Conservation (phyloP, 192 early-diverging fungal species). For the Backusella luteola region DNA sequence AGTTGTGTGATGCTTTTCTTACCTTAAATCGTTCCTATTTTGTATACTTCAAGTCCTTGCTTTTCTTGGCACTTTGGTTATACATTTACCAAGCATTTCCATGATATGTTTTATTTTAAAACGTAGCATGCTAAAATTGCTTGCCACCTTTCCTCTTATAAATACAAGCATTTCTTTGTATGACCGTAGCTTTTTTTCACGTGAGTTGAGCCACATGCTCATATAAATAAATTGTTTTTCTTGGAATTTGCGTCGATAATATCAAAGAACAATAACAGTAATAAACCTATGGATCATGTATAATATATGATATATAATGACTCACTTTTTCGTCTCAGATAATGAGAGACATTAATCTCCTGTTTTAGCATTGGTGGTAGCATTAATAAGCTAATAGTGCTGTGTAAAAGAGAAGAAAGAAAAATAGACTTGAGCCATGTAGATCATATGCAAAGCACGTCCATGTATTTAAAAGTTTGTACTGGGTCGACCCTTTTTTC, state of each 20-base stretch:
- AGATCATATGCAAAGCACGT: background rate
- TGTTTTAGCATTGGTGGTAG: background rate
- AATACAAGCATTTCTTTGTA: conserved; percentile 3
- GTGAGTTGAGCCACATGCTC: background rate
- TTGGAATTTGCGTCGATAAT: too few relatives aligned
- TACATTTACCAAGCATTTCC: background rate
- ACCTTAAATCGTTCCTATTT: background rate
- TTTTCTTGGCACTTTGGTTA: background rate
- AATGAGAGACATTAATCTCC: background rate
- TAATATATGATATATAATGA: background rate
- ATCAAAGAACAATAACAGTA: too few relatives aligned
- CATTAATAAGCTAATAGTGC: background rate
- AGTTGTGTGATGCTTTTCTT: background rate
- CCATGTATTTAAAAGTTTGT: background rate
- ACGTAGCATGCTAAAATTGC: background rate
- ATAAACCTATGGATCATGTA: too few relatives aligned
- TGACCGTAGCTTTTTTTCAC: background rate
- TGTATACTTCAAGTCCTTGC: background rate
- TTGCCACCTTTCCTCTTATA: background rate
- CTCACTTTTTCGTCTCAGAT: background rate
- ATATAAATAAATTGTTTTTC: too few relatives aligned
- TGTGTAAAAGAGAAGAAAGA: background rate
- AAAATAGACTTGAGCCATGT: background rate
- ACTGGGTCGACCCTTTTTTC: background rate
- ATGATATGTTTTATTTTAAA: background rate